Conservation (phyloP, 2,329 filamentous ascomycete genomes). For the Alternaria sp. region DNA sequence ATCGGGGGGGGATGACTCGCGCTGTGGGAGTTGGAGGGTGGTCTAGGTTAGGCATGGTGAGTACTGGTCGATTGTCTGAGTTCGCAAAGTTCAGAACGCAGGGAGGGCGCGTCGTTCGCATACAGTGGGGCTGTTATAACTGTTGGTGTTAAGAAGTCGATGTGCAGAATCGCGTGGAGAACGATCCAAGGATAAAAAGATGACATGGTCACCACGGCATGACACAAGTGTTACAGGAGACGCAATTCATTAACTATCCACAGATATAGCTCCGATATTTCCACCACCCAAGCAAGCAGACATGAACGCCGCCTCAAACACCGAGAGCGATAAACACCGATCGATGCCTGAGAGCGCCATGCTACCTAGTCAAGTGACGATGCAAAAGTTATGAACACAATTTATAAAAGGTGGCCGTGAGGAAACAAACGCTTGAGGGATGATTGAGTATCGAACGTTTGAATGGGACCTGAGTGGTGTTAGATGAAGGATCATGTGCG, state of each 20-base stretch:
- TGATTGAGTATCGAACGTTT: slow-evolving; percentile 43
- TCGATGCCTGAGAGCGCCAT: slow-evolving; percentile 29
- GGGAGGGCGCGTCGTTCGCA: slow-evolving; percentile 3
- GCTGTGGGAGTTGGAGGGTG: slow-evolving; percentile 22
- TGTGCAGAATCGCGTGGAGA: slow-evolving; percentile 7
- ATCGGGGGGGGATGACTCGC: slow-evolving; percentile 32
- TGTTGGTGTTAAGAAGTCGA: neutral
- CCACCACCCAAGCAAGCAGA: slow-evolving; percentile 36
- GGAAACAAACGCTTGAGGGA: slow-evolving; percentile 47
- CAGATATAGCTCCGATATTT: slow-evolving; percentile 45
- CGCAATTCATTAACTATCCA: slow-evolving; percentile 52
- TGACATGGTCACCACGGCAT: slow-evolving; percentile 3
- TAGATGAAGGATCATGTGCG: slow-evolving; percentile 19
- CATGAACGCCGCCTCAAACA: slow-evolving; percentile 30
- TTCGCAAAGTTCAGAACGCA: neutral
- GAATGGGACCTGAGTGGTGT: slow-evolving; percentile 35
- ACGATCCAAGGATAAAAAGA: neutral
- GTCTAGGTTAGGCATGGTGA: slow-evolving; percentile 37
- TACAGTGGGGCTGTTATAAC: neutral
- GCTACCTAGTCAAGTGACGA: slow-evolving; percentile 36
- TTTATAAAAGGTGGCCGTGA: slow-evolving; percentile 40
- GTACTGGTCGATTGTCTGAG: neutral
- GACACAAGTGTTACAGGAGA: slow-evolving; percentile 23
- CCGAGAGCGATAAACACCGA: slow-evolving; percentile 27
- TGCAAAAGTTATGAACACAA: slow-evolving; percentile 53